Evolutionary conservation across 495 filamentous ascomycete species (phyloP).

Genomic region (Echria macrotheca): DNA sequence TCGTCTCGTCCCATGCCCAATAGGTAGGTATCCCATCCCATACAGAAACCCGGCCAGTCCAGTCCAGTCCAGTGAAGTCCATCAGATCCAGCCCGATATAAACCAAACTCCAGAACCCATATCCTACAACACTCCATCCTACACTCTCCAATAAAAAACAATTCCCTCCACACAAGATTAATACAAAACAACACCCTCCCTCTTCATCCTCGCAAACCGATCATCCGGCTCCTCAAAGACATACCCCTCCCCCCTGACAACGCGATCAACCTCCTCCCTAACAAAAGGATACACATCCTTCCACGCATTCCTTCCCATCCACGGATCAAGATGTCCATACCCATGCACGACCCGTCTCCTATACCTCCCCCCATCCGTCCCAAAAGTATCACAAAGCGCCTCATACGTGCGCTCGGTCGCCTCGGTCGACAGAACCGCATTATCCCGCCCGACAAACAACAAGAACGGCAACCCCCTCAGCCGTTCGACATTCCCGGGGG

Average conservation of each 20-base stretch:
- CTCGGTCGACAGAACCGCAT: conserved; percentile 55
- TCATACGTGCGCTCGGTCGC: conserved; percentile 54
- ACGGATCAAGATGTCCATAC: conserved; percentile 64
- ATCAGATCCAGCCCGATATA: too few species aligned
- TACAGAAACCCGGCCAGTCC: too few species aligned
- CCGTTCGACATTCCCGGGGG: conserved; percentile 41
- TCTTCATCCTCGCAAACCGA: conserved; percentile 35
- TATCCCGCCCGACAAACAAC: conserved; percentile 54
- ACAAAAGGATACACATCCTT: conserved; percentile 60
- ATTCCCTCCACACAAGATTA: background rate
- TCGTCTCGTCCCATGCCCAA: too few species aligned
- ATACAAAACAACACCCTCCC: conserved; percentile 37
- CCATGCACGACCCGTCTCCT: conserved; percentile 49
- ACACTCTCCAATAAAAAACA: background rate
- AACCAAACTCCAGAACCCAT: too few species aligned
- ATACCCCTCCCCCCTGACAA: conserved; percentile 36
- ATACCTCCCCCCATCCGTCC: conserved; percentile 40
- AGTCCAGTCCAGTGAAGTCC: too few species aligned
- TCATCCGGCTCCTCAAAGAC: conserved; percentile 38
- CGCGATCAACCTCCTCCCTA: conserved; percentile 48
- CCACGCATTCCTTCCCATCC: conserved; percentile 58
- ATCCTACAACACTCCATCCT: background rate
- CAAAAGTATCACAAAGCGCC: conserved; percentile 50
- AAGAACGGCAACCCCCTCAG: conserved; percentile 53
- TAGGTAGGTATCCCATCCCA: too few species aligned